A percentile compares a stretch with the other conserved stretches of the same genome.
Conservation (phyloP, 1,139 yeast genomes). For the Yamadazyma dushanensis region DNA sequence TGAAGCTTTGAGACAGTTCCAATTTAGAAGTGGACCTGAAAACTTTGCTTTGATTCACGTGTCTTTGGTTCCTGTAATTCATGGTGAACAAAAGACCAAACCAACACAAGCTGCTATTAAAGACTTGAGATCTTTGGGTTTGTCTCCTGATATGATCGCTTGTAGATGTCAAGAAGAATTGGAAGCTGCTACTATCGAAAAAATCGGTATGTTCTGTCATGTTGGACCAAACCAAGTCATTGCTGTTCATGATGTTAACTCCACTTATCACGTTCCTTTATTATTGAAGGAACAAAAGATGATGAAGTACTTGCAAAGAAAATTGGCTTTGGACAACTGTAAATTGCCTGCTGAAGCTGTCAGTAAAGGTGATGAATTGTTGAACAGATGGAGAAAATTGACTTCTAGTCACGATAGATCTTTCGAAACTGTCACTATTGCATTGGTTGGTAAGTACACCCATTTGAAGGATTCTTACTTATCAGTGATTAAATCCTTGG, state of each 20-base stretch:
- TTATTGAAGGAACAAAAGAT: constrained; percentile 84
- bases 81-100: constrained; percentile 98
- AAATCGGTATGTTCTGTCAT: constrained; percentile 98
- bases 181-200: constrained; percentile 81
- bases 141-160: constrained; percentile 95
- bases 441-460: constrained; percentile 96
- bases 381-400: constrained; percentile 76
- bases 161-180: constrained; percentile 90
- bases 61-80: constrained; percentile 94
- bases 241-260: constrained; percentile 95
- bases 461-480: constrained; percentile 92
- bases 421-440: constrained; percentile 85
- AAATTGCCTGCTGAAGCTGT: constrained; percentile 53
- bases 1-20: constrained; percentile 98
- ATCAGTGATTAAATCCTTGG: constrained; percentile 92
- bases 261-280: constrained; percentile 96
- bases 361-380: constrained; percentile 64
- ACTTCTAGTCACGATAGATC: constrained; percentile 80
- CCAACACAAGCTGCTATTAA: constrained; percentile 99
- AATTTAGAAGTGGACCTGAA: constrained; percentile 91
- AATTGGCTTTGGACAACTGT: constrained; percentile 61
- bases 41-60: constrained; percentile 96
- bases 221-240: constrained; percentile 97
- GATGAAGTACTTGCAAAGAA: constrained; percentile 69
- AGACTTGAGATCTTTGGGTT: constrained; percentile 91